Evolutionary conservation across 805 yeast genomes (phyloP), one percentile per base, ranked within the genome.

Genomic region (Metschnikowia gruessii): DNA sequence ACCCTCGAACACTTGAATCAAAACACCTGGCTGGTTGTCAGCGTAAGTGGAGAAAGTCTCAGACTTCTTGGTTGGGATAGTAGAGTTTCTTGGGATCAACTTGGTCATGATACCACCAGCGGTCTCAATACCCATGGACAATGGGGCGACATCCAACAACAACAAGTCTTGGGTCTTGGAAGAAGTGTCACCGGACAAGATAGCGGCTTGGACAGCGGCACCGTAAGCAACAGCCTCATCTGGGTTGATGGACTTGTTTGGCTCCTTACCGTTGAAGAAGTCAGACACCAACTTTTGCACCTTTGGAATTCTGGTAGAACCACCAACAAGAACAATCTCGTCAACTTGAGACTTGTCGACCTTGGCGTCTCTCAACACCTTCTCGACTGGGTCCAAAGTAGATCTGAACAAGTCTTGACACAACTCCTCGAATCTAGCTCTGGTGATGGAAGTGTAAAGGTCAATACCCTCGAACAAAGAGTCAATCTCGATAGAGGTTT

Each of bases 91-190:
- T 78, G 97, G 96, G 65, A 92, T 91, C 76, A 91, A 83, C 77
- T 88, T 88, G 72, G 97, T 91, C 96, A 91, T 90, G 75, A 90
- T 91, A 83, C 97, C 97, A 80, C 98, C 97, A 64, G 97, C 97
- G 59, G 97, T 91, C 79, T 91, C 97, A 74, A 91, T 90, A 83
- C 98, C 98, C 62, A 90, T 72, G 46, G 97, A 91, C 69, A 91
- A 81, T 73, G 98, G 97, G 64, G 97, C 95, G 70, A 91, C 97
- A 81, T 91, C 98, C 69, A 92, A 82, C 66, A 91, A 80, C 68
- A 92, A 78, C 72, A 91, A 82, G 77, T 89, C 97, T 77, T 91
- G 89, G 72, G 96, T 90, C 90, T 80, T 52, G 48, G 59, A 54
- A 33, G 58, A 52, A 39, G 56, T 50, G 57, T 55, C 97, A 71